Evolutionary conservation across 163 green algal genomes (phyloP).

Genomic region (Chloromonas sp.): DNA sequence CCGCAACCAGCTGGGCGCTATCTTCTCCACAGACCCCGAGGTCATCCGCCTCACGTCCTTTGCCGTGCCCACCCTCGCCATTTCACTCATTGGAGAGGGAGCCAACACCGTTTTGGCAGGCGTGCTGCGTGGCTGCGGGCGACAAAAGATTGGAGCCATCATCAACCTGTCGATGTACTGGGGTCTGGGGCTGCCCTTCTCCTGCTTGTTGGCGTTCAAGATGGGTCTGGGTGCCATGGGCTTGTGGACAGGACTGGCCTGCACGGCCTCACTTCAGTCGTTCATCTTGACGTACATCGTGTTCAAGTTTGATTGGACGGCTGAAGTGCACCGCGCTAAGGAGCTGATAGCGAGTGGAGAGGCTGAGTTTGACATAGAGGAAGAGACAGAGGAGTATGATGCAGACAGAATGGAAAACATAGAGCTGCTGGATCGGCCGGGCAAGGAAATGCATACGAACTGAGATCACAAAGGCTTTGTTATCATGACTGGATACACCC

Average conservation of each 20-base stretch:
- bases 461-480: not conserved
- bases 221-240: slow-evolving; percentile 48
- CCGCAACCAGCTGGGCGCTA: slow-evolving; percentile 32
- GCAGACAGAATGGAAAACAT: not conserved
- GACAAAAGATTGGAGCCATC: slow-evolving; percentile 47
- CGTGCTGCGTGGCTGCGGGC: slow-evolving; percentile 50
- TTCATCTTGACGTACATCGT: slow-evolving; percentile 20
- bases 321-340: slow-evolving; percentile 48
- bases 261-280: slow-evolving; percentile 46
- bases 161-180: slow-evolving; percentile 57
- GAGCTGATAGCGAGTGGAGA: slow-evolving; percentile 43
- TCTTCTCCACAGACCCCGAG: slow-evolving; percentile 39
- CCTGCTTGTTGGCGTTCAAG: slow-evolving; percentile 46
- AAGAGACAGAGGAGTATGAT: slow-evolving; percentile 15
- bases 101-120: slow-evolving; percentile 55
- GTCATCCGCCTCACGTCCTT: slow-evolving; percentile 47
- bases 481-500: too few relatives aligned
- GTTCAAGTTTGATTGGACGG: slow-evolving; percentile 48
- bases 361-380: slow-evolving; percentile 47
- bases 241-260: slow-evolving; percentile 53
- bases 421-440: not conserved
- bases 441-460: not conserved
- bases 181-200: slow-evolving; percentile 47
- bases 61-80: slow-evolving; percentile 43
- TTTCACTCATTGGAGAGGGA: slow-evolving; percentile 51